These are phyloP conservation scores for Gyromitra esculenta DNA, from an alignment of 2,329 filamentous ascomycete species.

Conservation along the genomic window DNA sequence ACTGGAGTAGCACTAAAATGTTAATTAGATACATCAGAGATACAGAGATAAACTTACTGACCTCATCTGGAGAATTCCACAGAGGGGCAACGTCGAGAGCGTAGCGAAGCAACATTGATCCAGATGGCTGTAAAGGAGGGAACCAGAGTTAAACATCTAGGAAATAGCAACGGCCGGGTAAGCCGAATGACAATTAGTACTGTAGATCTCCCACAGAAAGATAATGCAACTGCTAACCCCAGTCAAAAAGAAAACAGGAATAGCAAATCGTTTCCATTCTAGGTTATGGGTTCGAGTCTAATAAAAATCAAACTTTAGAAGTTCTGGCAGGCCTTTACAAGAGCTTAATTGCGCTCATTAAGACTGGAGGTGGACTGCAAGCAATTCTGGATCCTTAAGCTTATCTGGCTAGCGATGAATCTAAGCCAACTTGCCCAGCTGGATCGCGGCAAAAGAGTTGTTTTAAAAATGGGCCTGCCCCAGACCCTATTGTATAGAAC, in stretches of 20 bases:
- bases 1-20: slow-evolving; percentile 58
- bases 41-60: slow-evolving; percentile 2
- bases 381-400: background rate
- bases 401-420: background rate
- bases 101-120: slow-evolving; percentile 47
- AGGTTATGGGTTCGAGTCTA: too few species aligned
- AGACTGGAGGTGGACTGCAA: background rate
- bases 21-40: slow-evolving; percentile 2
- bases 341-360: too few species aligned
- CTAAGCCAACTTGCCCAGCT: background rate
- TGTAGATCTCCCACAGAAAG: background rate
- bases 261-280: background rate
- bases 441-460: background rate
- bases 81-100: slow-evolving; percentile 87
- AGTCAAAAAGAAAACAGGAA: background rate
- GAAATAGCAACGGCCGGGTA: slow-evolving; percentile 19
- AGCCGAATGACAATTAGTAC: slow-evolving; percentile 16
- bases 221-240: background rate
- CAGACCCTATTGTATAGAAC: background rate
- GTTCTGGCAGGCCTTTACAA: too few species aligned
- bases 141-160: slow-evolving; percentile 7
- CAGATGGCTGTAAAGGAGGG: slow-evolving; percentile 19
- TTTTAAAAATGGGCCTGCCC: background rate
- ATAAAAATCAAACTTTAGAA: too few species aligned
- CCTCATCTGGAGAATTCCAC: slow-evolving; percentile 73